Evolutionary conservation across 352 stramenopile species (phyloP), one percentile per base, ranked within the genome.

Genomic region (Globisporangium cystogenes): DNA sequence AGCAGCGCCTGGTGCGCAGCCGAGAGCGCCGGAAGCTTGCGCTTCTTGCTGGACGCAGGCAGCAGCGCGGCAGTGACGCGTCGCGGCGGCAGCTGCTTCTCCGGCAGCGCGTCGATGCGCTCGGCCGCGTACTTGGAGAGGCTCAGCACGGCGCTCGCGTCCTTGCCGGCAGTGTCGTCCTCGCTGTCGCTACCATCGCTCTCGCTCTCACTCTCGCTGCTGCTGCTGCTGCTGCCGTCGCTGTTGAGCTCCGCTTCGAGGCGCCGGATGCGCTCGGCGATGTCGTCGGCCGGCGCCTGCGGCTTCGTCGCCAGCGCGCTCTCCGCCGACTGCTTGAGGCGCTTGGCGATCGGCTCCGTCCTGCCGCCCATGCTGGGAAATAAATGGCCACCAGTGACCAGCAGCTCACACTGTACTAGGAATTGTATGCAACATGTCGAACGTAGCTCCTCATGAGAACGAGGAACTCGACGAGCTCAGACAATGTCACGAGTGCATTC

Each of bases 301-400:
- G 50, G 23, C 48, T 62, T 21, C 53, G 12, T 0, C 50, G 51
- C 54, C 41, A 93, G 55, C 55, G 70, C 74, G 27, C 61, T 78
- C 59, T 90, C 80, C 26, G 68, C 82, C 20, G 79, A 93, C 63
- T 90, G 79, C 59, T 76, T 74, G n/a, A 93, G 64, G 4, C 80
- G 75, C 67, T 93, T 93, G 5, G 82, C 80, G 59, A 93, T 93
- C 53, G 82, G 82, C 74, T 89, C 76, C 72, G 26, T 29, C 26
- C 26, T 29, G 3, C 26, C 5, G 3, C 26, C 26, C 26, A 29
- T 29, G n/a, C n/a, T n/a, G 27, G 27, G 8, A 31, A 8, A 31
- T 10, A 31, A 31, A 31, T 4, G 27, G 8, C 5, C 27, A 31
- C 27, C 27, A 31, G 27, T 31, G 27, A 8, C 6, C 27, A n/a